These are phyloP conservation scores for Tylopilus rubrobrunneus DNA, from an alignment of 768 basidiomycete species.

Conservation along the genomic window DNA sequence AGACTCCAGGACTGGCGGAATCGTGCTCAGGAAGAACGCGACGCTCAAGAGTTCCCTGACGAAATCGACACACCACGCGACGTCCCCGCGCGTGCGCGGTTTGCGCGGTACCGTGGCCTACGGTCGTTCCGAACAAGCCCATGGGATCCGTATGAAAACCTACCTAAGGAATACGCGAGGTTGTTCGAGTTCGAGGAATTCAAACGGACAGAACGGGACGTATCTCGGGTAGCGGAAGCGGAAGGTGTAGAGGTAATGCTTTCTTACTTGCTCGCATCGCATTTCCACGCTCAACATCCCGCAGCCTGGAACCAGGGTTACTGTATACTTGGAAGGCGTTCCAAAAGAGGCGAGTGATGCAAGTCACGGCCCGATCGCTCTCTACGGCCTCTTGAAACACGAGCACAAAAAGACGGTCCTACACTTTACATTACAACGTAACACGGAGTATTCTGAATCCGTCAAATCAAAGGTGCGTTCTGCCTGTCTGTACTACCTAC, in stretches of 20 bases:
- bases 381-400: slow-evolving; percentile 86
- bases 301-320: slow-evolving; percentile 81
- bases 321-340: slow-evolving; percentile 70
- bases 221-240: slow-evolving; percentile 61
- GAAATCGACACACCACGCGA: slow-evolving; percentile 94
- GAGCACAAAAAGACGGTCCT: slow-evolving; percentile 94
- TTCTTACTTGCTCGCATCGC: neutral
- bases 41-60: slow-evolving; percentile 89
- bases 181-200: slow-evolving; percentile 98
- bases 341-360: slow-evolving; percentile 53
- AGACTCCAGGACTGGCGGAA: slow-evolving; percentile 70
- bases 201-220: slow-evolving; percentile 73
- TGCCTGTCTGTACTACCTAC: neutral
- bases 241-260: slow-evolving; percentile 67
- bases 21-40: slow-evolving; percentile 70
- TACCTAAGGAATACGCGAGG: slow-evolving; percentile 88
- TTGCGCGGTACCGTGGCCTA: slow-evolving; percentile 89
- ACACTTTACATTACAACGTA: slow-evolving; percentile 90
- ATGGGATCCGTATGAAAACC: slow-evolving; percentile 97
- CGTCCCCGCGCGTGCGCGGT: slow-evolving; percentile 71
- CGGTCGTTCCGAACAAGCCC: slow-evolving; percentile 91
- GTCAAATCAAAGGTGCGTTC: slow-evolving; percentile 81
- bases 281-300: neutral
- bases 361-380: slow-evolving; percentile 45
- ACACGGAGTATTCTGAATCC: slow-evolving; percentile 87